Evolutionary conservation across 352 stramenopile genomes (phyloP), one percentile per base, ranked within the genome.

Genomic region (Phytophthora palmivora): DNA sequence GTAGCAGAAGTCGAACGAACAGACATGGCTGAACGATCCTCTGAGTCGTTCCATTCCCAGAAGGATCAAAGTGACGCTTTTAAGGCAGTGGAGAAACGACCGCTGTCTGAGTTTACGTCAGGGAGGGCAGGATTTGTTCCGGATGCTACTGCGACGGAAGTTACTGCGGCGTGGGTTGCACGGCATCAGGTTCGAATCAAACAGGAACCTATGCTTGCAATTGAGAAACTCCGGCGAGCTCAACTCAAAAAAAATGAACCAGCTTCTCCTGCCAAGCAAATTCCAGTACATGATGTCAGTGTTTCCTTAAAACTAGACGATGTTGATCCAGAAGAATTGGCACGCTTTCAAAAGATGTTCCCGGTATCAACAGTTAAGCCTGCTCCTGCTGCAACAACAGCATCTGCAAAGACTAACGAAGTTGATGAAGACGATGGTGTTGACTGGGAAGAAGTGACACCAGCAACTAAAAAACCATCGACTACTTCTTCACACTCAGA

Each of bases 281-380:
- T 37, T 14, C 15, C 34, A 47, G n/a, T 45, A 28, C 42, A 46
- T 36, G 52, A 67, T 30, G 49, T 90, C 6, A 77, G 57, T 10
- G 75, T 90, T 37, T 64, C 72, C 6, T 67, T 89, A 55, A 84
- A 87, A 15, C 26, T 57, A 22, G 76, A 85, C 8, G 79, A 89
- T 9, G 22, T 77, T 6, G 54, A 67, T 14, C 38, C 33, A 7
- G 44, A 71, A 45, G 39, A 63, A 10, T 67, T 74, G 33, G 26
- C 26, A 16, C 24, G 63, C 62, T 53, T 70, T 55, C 44, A 59
- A 69, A 33, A 69, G 11, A 32, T 88, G 15, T 82, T 92, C 34
- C 61, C 69, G 12, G 57, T 50, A 6, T 82, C 69, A 12, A 45
- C 70, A 32, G 67, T 73, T 28, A 58, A 67, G 16, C 32, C 51